Evolutionary conservation across 176 grass and related monocot genomes (phyloP), one percentile per base, ranked within the genome.

Genomic region (Sorghum bicolor): DNA sequence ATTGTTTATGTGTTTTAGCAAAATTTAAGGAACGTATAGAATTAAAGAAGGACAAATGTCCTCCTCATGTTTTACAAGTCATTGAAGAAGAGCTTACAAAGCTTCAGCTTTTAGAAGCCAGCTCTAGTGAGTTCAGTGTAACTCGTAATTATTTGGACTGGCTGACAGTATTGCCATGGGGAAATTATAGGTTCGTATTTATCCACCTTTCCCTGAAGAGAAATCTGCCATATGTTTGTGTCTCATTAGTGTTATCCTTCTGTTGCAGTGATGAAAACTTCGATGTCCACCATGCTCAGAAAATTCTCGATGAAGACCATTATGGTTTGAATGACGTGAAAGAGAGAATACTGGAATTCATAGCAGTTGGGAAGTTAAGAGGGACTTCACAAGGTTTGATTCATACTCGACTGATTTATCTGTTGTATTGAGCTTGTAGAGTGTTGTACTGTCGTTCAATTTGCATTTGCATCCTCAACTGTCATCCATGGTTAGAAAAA

Each of bases 91-190:
- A 98, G 80, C 93, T 98, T 66, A 90, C 89, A 44, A 98, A 98
- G 81, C 87, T 98, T 76, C 93, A 95, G 60, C 70, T 94, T 43
- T 86, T 98, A 10, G 96, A 98, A 90, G 89, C 96, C 30, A 94
- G 89, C 84, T 98, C 96, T 86, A 98, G 93, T 32, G 96, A 98
- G 91, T 98, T 98, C 65, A 95, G 89, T 63, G 96, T 98, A 91
- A 98, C 96, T 80, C 89, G 96, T 41, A 98, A 98, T 80, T 98
- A 98, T 86, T 91, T 98, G 82, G 96, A 98, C 89, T 98, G 96
- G 96, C 80, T 98, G 67, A 98, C 96, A 15, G 87, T 89, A 67
- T 90, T 98, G 64, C 96, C 96, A 1, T 98, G 96, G 96, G 96
- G 96, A 92, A 94, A 95, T 74, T 98, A 94, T 86, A 98, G 96